Evolutionary conservation across 495 filamentous ascomycete species (phyloP), one percentile per base, ranked within the genome.

Genomic region (Aspergillus bertholletiae): DNA sequence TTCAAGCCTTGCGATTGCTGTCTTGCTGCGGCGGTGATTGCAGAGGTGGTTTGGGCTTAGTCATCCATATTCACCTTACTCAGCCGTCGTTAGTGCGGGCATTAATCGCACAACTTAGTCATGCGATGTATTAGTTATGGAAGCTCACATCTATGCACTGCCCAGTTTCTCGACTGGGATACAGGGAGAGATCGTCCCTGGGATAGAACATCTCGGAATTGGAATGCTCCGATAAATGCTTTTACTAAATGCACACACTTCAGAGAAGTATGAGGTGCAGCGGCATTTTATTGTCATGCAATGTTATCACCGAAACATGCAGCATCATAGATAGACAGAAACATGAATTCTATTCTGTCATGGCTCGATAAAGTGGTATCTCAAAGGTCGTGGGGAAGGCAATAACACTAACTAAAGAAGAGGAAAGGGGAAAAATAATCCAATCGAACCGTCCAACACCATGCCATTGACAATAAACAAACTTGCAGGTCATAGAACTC

Each of bases 401-500:
- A 45, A 30, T 51, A 53, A 51, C 45, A 44, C 40, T 21, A 55
- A 54, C 40, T 21, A 55, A 54, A 1, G 34, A 37, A n/a, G 7
- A 37, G 13, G 13, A 37, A 15, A 15, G 13, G 17, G 13, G 17
- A 37, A 15, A 6, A 37, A 1, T n/a, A 37, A 37, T 15, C 34
- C 34, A 37, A 37, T 37, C 34, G 2, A 37, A 37, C 17, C 13
- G 17, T 15, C 34, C 13, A n/a, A 37, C 34, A 48, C 37, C 43
- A 54, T 13, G 18, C 41, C 39, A 34, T 5, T 15, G 35, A 18
- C 12, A 27, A 47, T 43, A 20, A 35, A 61, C 17, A 56, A n/a
- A 26, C 34, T 37, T n/a, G 13, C n/a, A 44, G 45, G 46, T 73
- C 57, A 92, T 54, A 93, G 70, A 66, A 79, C 78, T 53, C 84